Conservation (phyloP, 768 basidiomycete species). For the Agrocybe chaxingu region DNA sequence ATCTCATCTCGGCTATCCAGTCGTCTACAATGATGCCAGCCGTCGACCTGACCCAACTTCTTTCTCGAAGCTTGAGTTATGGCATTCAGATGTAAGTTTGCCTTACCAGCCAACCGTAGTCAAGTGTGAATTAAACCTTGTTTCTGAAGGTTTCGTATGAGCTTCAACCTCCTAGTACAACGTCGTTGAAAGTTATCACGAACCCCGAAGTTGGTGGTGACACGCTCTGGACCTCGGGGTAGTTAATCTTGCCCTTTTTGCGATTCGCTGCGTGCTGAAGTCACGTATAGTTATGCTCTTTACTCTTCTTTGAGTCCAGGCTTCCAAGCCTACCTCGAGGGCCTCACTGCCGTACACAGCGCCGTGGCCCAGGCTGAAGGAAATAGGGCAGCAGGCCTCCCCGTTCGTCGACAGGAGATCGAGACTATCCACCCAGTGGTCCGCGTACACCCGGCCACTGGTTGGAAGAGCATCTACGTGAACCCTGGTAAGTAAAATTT, state of each 20-base stretch:
- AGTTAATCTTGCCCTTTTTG: slow-evolving; percentile 15
- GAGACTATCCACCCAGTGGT: slow-evolving; percentile 79
- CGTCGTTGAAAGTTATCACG: slow-evolving; percentile 72
- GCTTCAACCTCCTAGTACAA: slow-evolving; percentile 74
- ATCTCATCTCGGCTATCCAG: slow-evolving; percentile 26
- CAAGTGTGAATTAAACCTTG: neutral
- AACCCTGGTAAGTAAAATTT: slow-evolving; percentile 53
- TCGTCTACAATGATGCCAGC: slow-evolving; percentile 68
- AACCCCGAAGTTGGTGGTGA: slow-evolving; percentile 74
- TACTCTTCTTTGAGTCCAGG: slow-evolving; percentile 78
- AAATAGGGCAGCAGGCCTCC: slow-evolving; percentile 62
- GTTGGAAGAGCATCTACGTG: slow-evolving; percentile 81
- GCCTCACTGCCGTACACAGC: slow-evolving; percentile 70
- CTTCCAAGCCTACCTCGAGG: slow-evolving; percentile 75
- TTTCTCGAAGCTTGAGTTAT: slow-evolving; percentile 73
- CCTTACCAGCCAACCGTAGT: neutral
- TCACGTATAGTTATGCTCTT: slow-evolving; percentile 59
- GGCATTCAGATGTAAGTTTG: slow-evolving; percentile 69
- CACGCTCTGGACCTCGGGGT: slow-evolving; percentile 81
- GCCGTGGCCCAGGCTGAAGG: slow-evolving; percentile 78
- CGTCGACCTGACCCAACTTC: slow-evolving; percentile 59
- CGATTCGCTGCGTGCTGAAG: neutral
- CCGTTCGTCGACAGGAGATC: slow-evolving; percentile 65
- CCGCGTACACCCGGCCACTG: slow-evolving; percentile 80
- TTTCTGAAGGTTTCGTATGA: slow-evolving; percentile 64